A percentile compares a stretch with the other conserved stretches of the same genome.
phyloP scores from a whole-genome alignment of 106 monocot genomes.

The Cymbidium sinense region DNA sequence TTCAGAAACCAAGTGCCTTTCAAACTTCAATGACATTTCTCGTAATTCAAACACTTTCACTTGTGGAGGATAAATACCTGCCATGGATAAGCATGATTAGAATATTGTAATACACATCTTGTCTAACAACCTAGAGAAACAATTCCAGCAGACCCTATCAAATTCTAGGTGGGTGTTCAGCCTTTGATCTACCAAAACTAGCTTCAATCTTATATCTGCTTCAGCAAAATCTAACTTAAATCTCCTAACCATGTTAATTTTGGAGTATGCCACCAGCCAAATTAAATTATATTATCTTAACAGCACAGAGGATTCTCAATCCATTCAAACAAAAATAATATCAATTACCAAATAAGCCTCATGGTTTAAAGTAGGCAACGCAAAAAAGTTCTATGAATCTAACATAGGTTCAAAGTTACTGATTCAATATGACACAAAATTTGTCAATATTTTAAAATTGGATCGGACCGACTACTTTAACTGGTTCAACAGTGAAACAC shows the following conservation, averaged over 20 bases:
- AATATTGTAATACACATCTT: too few species aligned
- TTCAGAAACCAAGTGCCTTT: slow-evolving; percentile 90
- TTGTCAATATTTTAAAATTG: too few species aligned
- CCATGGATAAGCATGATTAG: background rate
- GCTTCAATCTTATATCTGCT: background rate
- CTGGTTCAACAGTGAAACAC: too few species aligned
- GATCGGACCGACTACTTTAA: too few species aligned
- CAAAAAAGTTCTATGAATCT: too few species aligned
- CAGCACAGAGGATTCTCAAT: background rate
- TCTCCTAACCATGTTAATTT: background rate
- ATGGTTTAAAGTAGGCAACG: too few species aligned
- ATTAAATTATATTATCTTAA: background rate
- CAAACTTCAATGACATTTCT: slow-evolving; percentile 85
- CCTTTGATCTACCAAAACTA: background rate
- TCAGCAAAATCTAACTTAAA: background rate
- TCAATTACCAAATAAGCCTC: background rate
- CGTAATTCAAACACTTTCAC: slow-evolving; percentile 83
- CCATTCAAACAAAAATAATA: background rate
- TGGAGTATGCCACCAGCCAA: background rate
- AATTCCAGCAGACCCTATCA: background rate
- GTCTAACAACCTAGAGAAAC: background rate
- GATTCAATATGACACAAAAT: too few species aligned
- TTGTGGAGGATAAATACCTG: slow-evolving; percentile 98
- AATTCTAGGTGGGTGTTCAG: background rate
- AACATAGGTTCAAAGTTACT: too few species aligned